phyloP scores from a whole-genome alignment of 306 rosid species.

The Rosa lucieae region DNA sequence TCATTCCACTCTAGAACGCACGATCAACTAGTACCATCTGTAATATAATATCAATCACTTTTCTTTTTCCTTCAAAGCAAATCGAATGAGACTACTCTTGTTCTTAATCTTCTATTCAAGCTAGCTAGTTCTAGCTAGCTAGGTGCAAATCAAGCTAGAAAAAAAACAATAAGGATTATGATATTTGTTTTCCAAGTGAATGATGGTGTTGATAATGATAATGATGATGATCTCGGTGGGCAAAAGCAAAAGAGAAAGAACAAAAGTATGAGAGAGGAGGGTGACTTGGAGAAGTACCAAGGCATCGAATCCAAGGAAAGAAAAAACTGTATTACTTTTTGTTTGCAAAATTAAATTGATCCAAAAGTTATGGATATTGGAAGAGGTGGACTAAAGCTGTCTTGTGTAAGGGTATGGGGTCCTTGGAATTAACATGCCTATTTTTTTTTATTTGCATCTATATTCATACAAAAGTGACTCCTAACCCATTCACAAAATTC shows the following conservation, averaged over 20 bases:
- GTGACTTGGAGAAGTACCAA: constrained; percentile 42
- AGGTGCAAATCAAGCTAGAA: neutral
- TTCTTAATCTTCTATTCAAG: constrained; percentile 2
- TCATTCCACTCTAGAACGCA: neutral
- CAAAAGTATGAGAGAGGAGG: constrained; percentile 2
- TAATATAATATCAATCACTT: neutral
- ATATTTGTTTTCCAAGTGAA: neutral
- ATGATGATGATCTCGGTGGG: constrained; percentile 23
- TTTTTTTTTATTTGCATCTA: neutral
- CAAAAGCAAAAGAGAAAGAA: constrained; percentile 17
- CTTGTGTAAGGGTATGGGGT: constrained; percentile 39
- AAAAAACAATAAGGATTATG: neutral
- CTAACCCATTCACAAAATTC: constrained; percentile 27
- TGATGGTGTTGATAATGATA: constrained; percentile 22
- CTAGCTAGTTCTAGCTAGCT: neutral
- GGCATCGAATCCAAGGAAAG: constrained; percentile 59
- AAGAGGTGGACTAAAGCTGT: constrained; percentile 45
- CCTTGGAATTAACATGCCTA: constrained; percentile 14
- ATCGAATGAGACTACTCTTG: neutral
- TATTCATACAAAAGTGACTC: neutral
- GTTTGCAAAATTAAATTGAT: constrained; percentile 22
- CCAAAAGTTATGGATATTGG: constrained; percentile 19
- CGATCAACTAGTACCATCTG: neutral
- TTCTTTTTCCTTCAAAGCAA: neutral
- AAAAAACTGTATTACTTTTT: constrained; percentile 20